A percentile compares a stretch with the other conserved stretches of the same genome.
phyloP scores from a whole-genome alignment of 169 alveolate genomes.

The Perkinsus marinus region DNA sequence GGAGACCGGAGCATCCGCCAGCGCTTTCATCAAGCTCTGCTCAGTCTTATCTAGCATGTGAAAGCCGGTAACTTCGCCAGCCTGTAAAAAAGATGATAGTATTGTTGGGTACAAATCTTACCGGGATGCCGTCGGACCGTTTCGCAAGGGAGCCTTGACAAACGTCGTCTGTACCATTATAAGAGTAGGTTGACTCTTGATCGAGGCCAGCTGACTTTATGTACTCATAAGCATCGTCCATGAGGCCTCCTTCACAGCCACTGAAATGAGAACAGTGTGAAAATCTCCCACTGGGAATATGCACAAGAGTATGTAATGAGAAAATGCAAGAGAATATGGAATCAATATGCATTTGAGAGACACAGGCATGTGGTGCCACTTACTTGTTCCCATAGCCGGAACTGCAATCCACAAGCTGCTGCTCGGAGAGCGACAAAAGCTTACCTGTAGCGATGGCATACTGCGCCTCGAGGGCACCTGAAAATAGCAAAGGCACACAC shows the following conservation, averaged over 20 bases:
- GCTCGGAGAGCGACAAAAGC: not conserved
- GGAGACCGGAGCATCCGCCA: not conserved
- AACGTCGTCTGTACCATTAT: not conserved
- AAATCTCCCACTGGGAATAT: too few relatives aligned
- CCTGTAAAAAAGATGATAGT: not conserved
- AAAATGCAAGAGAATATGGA: too few relatives aligned
- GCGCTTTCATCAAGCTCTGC: not conserved
- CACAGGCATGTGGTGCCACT: not conserved
- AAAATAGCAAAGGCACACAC: not conserved
- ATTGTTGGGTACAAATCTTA: not conserved
- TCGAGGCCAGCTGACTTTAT: slow-evolving; percentile 31
- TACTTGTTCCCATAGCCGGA: not conserved
- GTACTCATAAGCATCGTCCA: slow-evolving; percentile 38
- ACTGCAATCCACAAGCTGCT: not conserved
- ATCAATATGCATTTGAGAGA: too few relatives aligned
- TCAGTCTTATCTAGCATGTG: not conserved
- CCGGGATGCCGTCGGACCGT: not conserved
- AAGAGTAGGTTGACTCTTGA: slow-evolving; percentile 26
- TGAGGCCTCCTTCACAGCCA: slow-evolving; percentile 64
- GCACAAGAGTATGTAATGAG: too few relatives aligned
- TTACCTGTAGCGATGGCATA: not conserved
- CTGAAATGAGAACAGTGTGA: too few relatives aligned
- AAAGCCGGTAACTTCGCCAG: not conserved
- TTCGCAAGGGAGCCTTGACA: not conserved
- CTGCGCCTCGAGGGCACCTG: not conserved